A percentile compares a stretch with the other conserved stretches of the same genome.
Conservation (phyloP, 1,139 yeast genomes). For the Zhuliangozyma parablackwelliae region DNA sequence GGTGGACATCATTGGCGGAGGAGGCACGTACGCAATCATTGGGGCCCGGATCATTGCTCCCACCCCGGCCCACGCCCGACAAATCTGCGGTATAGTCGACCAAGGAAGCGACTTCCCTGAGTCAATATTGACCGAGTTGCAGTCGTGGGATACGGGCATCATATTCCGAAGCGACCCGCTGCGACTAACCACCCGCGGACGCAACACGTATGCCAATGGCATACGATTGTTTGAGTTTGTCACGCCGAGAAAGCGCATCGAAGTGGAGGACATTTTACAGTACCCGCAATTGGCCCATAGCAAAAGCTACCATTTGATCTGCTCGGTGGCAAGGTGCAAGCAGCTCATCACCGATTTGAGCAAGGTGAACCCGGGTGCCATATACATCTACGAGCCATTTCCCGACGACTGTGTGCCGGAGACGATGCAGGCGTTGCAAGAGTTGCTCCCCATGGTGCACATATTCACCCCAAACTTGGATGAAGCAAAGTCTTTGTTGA, state of each 20-base stretch:
- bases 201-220: slow-evolving; percentile 66
- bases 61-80: slow-evolving; percentile 26
- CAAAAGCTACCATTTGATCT: slow-evolving; percentile 63
- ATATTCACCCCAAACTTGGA: slow-evolving; percentile 80
- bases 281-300: slow-evolving; percentile 34
- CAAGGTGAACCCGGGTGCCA: slow-evolving; percentile 23
- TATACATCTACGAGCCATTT: slow-evolving; percentile 78
- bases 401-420: slow-evolving; percentile 67
- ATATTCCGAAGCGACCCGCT: slow-evolving; percentile 46
- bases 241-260: slow-evolving; percentile 63
- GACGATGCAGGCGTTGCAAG: slow-evolving; percentile 35
- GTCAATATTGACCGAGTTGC: slow-evolving; percentile 39
- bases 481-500: slow-evolving; percentile 53
- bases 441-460: slow-evolving; percentile 46
- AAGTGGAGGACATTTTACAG: slow-evolving; percentile 51
- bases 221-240: slow-evolving; percentile 42
- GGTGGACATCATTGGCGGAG: slow-evolving; percentile 76
- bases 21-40: slow-evolving; percentile 78
- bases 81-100: slow-evolving; percentile 70
- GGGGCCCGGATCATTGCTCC: slow-evolving; percentile 60
- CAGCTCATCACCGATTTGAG: slow-evolving; percentile 38
- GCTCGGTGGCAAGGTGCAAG: slow-evolving; percentile 61
- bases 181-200: slow-evolving; percentile 75
- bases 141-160: slow-evolving; percentile 60
- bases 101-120: slow-evolving; percentile 74